Evolutionary conservation across 169 alveolate genomes (phyloP).

Genomic region (Cryptosporidium ryanae): DNA sequence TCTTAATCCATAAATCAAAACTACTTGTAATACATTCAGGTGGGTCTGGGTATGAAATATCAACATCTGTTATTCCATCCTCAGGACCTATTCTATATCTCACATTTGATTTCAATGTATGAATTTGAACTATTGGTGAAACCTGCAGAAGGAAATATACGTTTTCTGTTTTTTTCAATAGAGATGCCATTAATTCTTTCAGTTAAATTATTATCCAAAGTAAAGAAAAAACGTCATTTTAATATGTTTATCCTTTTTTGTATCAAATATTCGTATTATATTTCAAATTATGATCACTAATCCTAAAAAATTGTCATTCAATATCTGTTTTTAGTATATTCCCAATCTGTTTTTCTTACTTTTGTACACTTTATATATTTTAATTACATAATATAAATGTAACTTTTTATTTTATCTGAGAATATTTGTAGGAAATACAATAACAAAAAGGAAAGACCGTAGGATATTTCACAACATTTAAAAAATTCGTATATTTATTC

Average conservation of each 20-base stretch:
- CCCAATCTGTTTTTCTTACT: too few relatives aligned
- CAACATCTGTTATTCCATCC: conserved; percentile 73
- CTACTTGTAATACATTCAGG: conserved; percentile 53
- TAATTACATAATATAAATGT: not conserved
- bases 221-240: not conserved
- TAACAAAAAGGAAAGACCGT: not conserved
- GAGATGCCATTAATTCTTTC: conserved; percentile 32
- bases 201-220: not conserved
- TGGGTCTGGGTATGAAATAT: conserved; percentile 74
- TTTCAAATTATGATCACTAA: too few relatives aligned
- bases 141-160: conserved; percentile 63
- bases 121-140: conserved; percentile 69
- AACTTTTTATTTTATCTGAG: not conserved
- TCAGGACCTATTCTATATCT: conserved; percentile 74
- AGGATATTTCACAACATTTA: not conserved
- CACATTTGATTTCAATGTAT: conserved; percentile 50
- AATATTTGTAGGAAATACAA: not conserved
- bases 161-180: conserved; percentile 30
- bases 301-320: too few relatives aligned
- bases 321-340: too few relatives aligned
- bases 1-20: conserved; percentile 70
- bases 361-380: too few relatives aligned
- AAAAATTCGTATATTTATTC: not conserved
- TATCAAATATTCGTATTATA: too few relatives aligned
- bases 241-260: conserved; percentile 1